These are phyloP conservation scores for Nothophytophthora sp. DNA, from an alignment of 352 stramenopile species.

Conservation along the genomic window DNA sequence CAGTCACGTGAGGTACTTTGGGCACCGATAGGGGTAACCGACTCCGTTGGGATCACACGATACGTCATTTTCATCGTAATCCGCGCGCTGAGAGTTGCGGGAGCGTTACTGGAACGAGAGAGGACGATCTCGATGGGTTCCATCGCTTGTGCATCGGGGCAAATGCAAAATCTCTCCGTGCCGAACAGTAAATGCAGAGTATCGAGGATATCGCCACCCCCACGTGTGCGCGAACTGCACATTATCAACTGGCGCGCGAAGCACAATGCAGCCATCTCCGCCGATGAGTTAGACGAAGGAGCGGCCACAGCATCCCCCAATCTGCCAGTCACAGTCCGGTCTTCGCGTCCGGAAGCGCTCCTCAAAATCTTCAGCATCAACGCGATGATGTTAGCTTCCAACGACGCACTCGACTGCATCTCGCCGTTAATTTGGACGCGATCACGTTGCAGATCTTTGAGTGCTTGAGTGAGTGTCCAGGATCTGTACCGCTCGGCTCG, in stretches of 20 bases:
- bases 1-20: neutral
- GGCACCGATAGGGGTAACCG: slow-evolving; percentile 11
- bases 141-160: slow-evolving; percentile 39
- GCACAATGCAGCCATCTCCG: slow-evolving; percentile 53
- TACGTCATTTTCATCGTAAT: slow-evolving; percentile 51
- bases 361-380: slow-evolving; percentile 23
- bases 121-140: slow-evolving; percentile 47
- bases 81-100: slow-evolving; percentile 16
- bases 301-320: neutral
- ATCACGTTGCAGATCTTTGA: slow-evolving; percentile 72
- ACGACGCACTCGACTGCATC: slow-evolving; percentile 28
- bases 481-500: slow-evolving; percentile 45
- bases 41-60: slow-evolving; percentile 31
- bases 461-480: slow-evolving; percentile 52
- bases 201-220: slow-evolving; percentile 70
- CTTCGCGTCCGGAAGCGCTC: neutral
- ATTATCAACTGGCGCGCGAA: slow-evolving; percentile 63
- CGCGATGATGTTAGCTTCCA: slow-evolving; percentile 27
- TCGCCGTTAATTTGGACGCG: slow-evolving; percentile 55
- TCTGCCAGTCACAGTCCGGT: neutral
- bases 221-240: slow-evolving; percentile 60
- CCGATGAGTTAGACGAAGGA: neutral
- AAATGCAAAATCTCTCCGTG: slow-evolving; percentile 52
- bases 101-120: neutral
- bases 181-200: slow-evolving; percentile 53